These are phyloP conservation scores for Udeniomyces megalosporus DNA, from an alignment of 768 basidiomycete genomes.

Conservation along the genomic window DNA sequence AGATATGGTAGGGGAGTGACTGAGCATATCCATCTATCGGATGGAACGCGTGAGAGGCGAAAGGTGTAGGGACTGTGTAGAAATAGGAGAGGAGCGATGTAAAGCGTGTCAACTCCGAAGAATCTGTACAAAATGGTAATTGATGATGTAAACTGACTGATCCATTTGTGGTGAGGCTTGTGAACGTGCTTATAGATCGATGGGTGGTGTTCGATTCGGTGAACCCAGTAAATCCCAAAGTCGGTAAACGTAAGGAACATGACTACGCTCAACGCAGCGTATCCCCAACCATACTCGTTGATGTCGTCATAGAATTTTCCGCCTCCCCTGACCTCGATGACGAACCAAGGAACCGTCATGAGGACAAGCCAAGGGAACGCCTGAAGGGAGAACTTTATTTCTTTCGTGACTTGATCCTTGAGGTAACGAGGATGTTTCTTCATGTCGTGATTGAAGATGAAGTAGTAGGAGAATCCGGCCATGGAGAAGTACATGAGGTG, in stretches of 20 bases:
- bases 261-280: constrained; percentile 19
- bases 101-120: background rate
- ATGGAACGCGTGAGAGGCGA: constrained; percentile 95
- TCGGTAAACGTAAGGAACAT: constrained; percentile 72
- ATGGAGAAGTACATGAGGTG: constrained; percentile 74
- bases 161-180: constrained; percentile 98
- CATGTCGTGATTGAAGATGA: constrained; percentile 72
- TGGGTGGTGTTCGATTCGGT: constrained; percentile 74
- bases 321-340: constrained; percentile 75
- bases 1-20: constrained; percentile 86
- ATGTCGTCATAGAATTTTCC: constrained; percentile 61
- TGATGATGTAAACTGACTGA: constrained; percentile 50
- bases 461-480: constrained; percentile 63
- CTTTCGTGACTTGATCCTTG: constrained; percentile 56
- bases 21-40: constrained; percentile 87
- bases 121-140: background rate
- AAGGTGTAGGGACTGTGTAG: constrained; percentile 76
- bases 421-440: constrained; percentile 88
- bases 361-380: constrained; percentile 70
- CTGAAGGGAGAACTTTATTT: constrained; percentile 56
- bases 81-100: background rate
- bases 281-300: constrained; percentile 51
- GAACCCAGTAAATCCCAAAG: constrained; percentile 91
- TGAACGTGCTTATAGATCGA: constrained; percentile 75
- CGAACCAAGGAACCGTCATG: constrained; percentile 85